These are phyloP conservation scores for Coniochaeta sp. DNA, from an alignment of 2,329 filamentous ascomycete species.

Conservation along the genomic window DNA sequence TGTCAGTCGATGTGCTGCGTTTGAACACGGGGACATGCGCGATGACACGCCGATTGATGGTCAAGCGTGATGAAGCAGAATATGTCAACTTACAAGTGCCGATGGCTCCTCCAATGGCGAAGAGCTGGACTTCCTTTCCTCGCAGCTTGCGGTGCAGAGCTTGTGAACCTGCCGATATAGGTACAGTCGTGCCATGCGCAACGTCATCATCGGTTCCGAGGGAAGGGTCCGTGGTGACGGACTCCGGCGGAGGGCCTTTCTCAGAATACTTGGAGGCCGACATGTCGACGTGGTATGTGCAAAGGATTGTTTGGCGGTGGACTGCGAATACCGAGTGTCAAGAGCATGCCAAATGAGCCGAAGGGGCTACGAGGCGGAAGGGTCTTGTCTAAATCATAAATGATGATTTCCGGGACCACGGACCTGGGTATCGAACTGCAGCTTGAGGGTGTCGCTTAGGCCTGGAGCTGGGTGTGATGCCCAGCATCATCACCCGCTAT, in stretches of 20 bases:
- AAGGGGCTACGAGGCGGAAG: too few species aligned
- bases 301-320: not conserved
- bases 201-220: constrained; percentile 2
- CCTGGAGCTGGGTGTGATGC: too few species aligned
- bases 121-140: constrained; percentile 23
- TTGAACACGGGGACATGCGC: not conserved
- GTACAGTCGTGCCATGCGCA: not conserved
- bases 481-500: not conserved
- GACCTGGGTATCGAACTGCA: constrained; percentile 7
- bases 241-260: constrained; percentile 2
- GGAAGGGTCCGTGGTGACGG: not conserved
- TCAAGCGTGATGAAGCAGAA: constrained; percentile 3
- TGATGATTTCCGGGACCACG: not conserved
- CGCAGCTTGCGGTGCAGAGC: constrained; percentile 22
- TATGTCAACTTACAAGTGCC: constrained; percentile 7
- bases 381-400: too few species aligned
- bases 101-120: constrained; percentile 25
- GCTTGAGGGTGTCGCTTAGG: not conserved
- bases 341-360: too few species aligned
- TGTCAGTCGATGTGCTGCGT: not conserved
- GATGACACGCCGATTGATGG: not conserved
- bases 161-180: constrained; percentile 10
- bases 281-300: not conserved
- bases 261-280: constrained; percentile 6
- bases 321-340: too few species aligned